phyloP scores from a whole-genome alignment of 176 grass and related monocot genomes.

The Miscanthus lutarioriparius region DNA sequence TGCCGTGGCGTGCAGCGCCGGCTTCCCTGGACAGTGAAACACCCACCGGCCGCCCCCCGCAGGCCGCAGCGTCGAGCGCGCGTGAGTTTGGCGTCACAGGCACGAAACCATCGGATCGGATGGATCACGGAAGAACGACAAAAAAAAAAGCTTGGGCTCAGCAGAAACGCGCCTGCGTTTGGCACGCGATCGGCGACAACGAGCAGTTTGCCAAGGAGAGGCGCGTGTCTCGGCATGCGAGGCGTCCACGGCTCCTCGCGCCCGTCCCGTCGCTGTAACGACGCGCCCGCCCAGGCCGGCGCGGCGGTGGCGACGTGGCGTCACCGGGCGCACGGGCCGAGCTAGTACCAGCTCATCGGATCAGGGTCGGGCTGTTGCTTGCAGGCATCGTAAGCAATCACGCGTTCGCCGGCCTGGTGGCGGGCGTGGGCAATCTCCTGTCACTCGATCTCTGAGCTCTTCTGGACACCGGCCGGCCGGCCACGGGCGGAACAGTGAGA shows the following conservation, averaged over 20 bases:
- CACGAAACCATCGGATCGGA: slow-evolving; percentile 13
- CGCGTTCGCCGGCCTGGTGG: not conserved
- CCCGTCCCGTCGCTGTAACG: too few relatives aligned
- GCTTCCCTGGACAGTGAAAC: not conserved
- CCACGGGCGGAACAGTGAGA: slow-evolving; percentile 6
- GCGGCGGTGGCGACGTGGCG: too few relatives aligned
- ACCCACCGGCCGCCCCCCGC: not conserved
- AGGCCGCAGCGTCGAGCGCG: not conserved
- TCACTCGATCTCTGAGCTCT: not conserved
- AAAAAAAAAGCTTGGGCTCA: not conserved
- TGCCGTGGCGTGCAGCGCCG: slow-evolving; percentile 9
- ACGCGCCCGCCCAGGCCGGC: too few relatives aligned
- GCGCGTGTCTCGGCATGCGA: too few relatives aligned
- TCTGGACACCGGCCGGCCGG: not conserved
- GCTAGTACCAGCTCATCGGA: not conserved
- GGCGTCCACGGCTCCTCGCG: too few relatives aligned
- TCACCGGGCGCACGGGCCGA: too few relatives aligned
- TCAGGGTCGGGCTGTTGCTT: not conserved
- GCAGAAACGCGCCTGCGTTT: too few relatives aligned
- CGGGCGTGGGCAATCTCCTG: not conserved
- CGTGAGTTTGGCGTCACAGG: not conserved
- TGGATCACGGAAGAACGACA: not conserved
- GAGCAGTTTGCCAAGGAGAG: too few relatives aligned
- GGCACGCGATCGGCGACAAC: too few relatives aligned
- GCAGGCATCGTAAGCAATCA: not conserved